Evolutionary conservation across 805 yeast genomes (phyloP).

Genomic region (Candida cerambycidarum): DNA sequence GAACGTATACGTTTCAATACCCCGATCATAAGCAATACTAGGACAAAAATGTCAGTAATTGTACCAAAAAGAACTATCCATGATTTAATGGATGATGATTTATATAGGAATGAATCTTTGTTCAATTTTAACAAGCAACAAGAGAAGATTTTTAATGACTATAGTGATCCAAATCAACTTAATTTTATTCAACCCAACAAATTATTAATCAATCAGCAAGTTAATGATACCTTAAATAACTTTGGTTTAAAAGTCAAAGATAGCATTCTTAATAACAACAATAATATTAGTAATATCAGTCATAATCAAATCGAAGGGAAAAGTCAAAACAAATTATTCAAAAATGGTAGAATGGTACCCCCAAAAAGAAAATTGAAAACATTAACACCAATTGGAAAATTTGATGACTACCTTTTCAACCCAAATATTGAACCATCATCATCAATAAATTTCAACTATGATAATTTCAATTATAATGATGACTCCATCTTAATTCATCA

Average conservation of each 20-base stretch:
- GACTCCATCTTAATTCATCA: slow-evolving; percentile 30
- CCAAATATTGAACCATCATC: slow-evolving; percentile 44
- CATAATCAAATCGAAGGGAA: not conserved
- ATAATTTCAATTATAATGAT: slow-evolving; percentile 20
- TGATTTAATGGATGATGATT: slow-evolving; percentile 61
- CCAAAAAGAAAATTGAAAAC: slow-evolving; percentile 35
- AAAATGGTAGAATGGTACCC: slow-evolving; percentile 8
- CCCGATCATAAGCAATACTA: not conserved
- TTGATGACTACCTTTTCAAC: slow-evolving; percentile 38
- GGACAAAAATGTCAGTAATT: slow-evolving; percentile 43
- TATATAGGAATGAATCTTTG: slow-evolving; percentile 34
- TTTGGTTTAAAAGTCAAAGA: slow-evolving; percentile 2
- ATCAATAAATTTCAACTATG: slow-evolving; percentile 25
- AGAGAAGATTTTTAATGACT: slow-evolving; percentile 17
- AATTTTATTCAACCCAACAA: slow-evolving; percentile 16
- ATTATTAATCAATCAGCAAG: slow-evolving; percentile 6
- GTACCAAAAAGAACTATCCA: slow-evolving; percentile 56
- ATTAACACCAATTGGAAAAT: slow-evolving; percentile 27
- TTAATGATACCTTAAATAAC: slow-evolving; percentile 4
- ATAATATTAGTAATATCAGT: not conserved
- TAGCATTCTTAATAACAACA: slow-evolving; percentile 1
- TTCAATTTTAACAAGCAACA: slow-evolving; percentile 8
- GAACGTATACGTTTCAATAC: slow-evolving; percentile 1
- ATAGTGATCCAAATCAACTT: slow-evolving; percentile 15
- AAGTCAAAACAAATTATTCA: not conserved